A percentile compares a stretch with the other conserved stretches of the same genome.
phyloP scores from a whole-genome alignment of 2,329 filamentous ascomycete species.

The Nigrospora oryzae region DNA sequence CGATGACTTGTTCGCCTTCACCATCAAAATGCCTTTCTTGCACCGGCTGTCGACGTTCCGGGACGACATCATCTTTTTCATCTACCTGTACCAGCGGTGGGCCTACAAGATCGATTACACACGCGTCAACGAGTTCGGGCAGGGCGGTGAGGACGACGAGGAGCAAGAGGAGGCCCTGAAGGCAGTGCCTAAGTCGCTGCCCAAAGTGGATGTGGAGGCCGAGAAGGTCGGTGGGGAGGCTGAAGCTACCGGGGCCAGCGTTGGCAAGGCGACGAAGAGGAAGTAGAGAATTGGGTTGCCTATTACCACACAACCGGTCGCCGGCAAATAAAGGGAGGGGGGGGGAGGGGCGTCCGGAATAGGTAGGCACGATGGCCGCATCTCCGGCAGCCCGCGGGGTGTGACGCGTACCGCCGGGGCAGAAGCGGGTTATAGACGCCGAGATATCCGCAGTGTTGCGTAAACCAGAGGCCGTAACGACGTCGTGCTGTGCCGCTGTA shows the following conservation, averaged over 20 bases:
- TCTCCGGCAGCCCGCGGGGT: no score
- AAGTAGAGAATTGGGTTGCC: conserved; percentile 21
- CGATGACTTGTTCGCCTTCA: conserved; percentile 96
- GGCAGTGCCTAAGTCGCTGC: conserved; percentile 27
- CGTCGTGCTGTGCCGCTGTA: no score
- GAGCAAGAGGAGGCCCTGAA: conserved; percentile 33
- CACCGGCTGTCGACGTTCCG: conserved; percentile 87
- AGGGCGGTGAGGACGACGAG: conserved; percentile 87
- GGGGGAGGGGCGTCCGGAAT: no score
- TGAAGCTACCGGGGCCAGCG: conserved; percentile 42
- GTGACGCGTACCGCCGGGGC: no score
- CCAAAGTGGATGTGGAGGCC: conserved; percentile 12
- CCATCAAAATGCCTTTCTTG: conserved; percentile 96
- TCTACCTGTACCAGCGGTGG: conserved; percentile 92
- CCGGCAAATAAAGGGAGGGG: no score
- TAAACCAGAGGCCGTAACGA: no score
- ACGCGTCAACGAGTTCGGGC: conserved; percentile 94
- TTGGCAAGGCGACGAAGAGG: conserved; percentile 38
- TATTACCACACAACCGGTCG: no score
- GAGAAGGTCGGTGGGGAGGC: conserved; percentile 25
- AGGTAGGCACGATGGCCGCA: no score
- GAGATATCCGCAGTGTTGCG: no score
- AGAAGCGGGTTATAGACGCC: no score
- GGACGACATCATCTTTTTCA: conserved; percentile 96
- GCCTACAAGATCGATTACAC: conserved; percentile 87